Evolutionary conservation across 2,329 filamentous ascomycete species (phyloP).

Genomic region (Aspergillus niger): DNA sequence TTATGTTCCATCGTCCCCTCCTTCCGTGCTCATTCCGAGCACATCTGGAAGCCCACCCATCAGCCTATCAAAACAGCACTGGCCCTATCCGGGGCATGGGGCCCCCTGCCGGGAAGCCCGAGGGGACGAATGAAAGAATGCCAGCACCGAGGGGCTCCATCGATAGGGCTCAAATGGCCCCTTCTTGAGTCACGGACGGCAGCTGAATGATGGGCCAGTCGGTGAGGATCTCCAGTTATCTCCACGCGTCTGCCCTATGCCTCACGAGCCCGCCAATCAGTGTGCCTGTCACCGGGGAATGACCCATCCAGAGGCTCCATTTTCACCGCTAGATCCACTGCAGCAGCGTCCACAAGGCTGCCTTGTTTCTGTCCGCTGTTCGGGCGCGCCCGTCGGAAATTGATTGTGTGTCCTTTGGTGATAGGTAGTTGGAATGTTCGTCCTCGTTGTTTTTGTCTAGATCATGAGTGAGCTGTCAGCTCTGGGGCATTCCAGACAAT

Average conservation of each 20-base stretch:
- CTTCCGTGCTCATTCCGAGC: neutral
- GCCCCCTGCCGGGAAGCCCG: slow-evolving; percentile 8
- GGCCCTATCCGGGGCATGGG: slow-evolving; percentile 4
- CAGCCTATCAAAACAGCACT: neutral
- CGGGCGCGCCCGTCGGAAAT: neutral
- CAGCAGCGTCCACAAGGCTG: slow-evolving; percentile 12
- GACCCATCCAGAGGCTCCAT: slow-evolving; percentile 14
- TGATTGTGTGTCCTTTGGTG: neutral
- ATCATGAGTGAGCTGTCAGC: neutral
- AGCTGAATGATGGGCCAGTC: slow-evolving; percentile 7
- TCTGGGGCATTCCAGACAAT: neutral
- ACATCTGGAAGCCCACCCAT: neutral
- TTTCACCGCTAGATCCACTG: slow-evolving; percentile 22
- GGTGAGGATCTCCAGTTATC: slow-evolving; percentile 11
- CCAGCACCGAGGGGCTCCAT: slow-evolving; percentile 24
- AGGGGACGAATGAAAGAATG: slow-evolving; percentile 19
- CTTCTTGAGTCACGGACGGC: slow-evolving; percentile 6
- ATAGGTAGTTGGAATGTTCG: neutral
- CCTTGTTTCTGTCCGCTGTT: neutral
- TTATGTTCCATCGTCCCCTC: neutral
- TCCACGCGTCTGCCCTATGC: slow-evolving; percentile 18
- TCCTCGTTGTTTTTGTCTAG: neutral
- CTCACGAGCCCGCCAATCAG: slow-evolving; percentile 3
- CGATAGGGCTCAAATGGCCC: slow-evolving; percentile 16
- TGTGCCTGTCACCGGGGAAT: neutral